phyloP scores from a whole-genome alignment of 1,284 basidiomycete species.

The Apiotrichum veenhuisii region DNA sequence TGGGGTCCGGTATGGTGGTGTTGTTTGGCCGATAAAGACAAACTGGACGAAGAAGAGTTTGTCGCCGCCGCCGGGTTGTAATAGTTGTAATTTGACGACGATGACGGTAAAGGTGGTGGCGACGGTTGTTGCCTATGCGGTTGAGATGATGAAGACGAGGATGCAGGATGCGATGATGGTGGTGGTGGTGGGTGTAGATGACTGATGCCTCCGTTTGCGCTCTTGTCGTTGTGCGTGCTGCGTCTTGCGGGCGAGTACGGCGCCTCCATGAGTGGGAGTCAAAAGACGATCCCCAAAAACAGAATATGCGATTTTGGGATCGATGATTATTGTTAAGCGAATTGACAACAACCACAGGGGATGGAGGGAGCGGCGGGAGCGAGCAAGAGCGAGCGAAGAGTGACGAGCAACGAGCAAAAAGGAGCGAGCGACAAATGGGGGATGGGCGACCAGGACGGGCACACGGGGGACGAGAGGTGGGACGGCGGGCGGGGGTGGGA shows the following conservation, averaged over 20 bases:
- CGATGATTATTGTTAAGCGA: not conserved
- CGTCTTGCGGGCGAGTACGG: not conserved
- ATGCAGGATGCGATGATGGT: not conserved
- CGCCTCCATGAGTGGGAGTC: slow-evolving; percentile 7
- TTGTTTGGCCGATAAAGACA: not conserved
- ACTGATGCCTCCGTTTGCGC: not conserved
- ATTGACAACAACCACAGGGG: not conserved
- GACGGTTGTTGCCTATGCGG: not conserved
- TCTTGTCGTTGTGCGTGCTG: not conserved
- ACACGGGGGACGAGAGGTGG: no score
- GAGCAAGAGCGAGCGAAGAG: not conserved
- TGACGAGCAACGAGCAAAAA: no score
- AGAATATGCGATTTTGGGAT: not conserved
- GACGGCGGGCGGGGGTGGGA: no score
- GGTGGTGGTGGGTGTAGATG: not conserved
- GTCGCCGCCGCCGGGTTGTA: no score
- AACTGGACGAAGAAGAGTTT: no score
- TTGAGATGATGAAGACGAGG: not conserved
- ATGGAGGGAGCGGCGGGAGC: not conserved
- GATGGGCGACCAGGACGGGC: no score
- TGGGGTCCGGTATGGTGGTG: not conserved
- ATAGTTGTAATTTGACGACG: no score
- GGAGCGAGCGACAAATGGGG: no score
- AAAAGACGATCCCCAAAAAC: not conserved
- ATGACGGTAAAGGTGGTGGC: not conserved